These are phyloP conservation scores for Cystobasidium ongulense DNA, from an alignment of 768 basidiomycete species.

Conservation along the genomic window DNA sequence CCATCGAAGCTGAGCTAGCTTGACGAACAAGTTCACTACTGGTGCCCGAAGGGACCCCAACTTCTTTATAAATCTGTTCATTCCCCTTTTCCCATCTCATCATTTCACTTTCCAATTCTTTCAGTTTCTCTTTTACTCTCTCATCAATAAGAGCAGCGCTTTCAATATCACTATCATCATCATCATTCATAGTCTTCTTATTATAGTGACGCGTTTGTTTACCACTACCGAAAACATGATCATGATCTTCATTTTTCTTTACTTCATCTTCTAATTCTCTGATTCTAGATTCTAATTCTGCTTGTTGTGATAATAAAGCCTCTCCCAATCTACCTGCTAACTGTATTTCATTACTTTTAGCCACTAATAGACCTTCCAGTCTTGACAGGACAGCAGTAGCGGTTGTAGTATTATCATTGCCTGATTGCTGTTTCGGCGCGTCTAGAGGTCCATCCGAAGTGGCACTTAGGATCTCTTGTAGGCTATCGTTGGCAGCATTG, in stretches of 20 bases:
- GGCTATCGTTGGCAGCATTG: neutral
- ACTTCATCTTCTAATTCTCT: conserved; percentile 53
- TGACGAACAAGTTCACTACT: neutral
- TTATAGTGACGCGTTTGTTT: neutral
- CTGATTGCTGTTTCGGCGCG: too few species aligned
- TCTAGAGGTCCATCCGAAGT: too few species aligned
- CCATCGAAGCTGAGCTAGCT: conserved; percentile 11
- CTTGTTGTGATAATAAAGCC: conserved; percentile 83
- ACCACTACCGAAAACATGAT: neutral
- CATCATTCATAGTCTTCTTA: conserved; percentile 50
- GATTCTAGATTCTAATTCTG: conserved; percentile 83
- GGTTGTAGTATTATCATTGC: conserved; percentile 5
- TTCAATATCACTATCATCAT: conserved; percentile 6
- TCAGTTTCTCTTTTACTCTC: conserved; percentile 50
- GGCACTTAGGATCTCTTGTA: neutral
- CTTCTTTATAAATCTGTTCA: conserved; percentile 61
- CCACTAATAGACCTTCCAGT: conserved; percentile 58
- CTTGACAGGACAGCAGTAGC: conserved; percentile 21
- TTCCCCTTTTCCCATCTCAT: conserved; percentile 72
- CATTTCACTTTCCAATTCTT: conserved; percentile 67
- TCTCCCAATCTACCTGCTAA: conserved; percentile 88
- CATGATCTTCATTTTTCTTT: conserved; percentile 21
- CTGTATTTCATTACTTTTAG: conserved; percentile 84
- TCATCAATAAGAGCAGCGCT: conserved; percentile 50
- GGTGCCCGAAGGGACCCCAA: conserved; percentile 46